Base-by-base conservation (phyloP, 2,329 filamentous ascomycete genomes). In the Exserohilum rostratum region DNA sequence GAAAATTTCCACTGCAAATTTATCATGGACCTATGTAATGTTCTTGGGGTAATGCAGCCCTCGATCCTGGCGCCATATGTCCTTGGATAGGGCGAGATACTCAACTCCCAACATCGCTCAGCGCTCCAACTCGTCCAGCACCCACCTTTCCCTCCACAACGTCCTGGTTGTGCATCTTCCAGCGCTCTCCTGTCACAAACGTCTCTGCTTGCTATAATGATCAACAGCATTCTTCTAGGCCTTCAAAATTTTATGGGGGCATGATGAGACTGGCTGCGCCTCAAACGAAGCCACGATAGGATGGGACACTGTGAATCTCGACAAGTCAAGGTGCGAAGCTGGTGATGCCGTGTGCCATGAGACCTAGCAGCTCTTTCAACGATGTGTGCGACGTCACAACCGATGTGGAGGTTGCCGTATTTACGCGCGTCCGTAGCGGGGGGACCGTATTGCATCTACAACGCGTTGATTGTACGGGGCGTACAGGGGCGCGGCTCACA, bases 11-110 rank as follows among this genome's bases (percentile, higher is more conserved):
- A 46, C 37, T 35, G 30, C 31, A 33, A 20, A 35, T 20, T n/a
- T 47, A 33, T 39, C 13, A 20, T 46, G 46, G 17, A 13, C 13
- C 42, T 55, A 57, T 44, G 20, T 48, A 39, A 37, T 31, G 33
- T 43, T 47, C 43, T n/a, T 9, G 7, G 35, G 20, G 31, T 40
- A 29, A 30, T 40, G 15, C 20, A 31, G 18, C 38, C 10, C 18
- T 29, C 25, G 38, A 22, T 34, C 38, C 25, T 29, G 22, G 27
- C 25, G 11, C n/a, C 22, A 17, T 30, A n/a, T 18, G 9, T 38
- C 15, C 35, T 51, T 37, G 40, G 20, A 31, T 13, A 30, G 15
- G 37, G 18, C 43, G 25, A 27, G 18, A 42, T 35, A 17, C 5
- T 20, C 43, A 33, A 15, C 31, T n/a, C 27, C 31, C 33, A 27